Conservation (phyloP, 805 yeast genomes). For the Cyberlindnera maclurae region DNA sequence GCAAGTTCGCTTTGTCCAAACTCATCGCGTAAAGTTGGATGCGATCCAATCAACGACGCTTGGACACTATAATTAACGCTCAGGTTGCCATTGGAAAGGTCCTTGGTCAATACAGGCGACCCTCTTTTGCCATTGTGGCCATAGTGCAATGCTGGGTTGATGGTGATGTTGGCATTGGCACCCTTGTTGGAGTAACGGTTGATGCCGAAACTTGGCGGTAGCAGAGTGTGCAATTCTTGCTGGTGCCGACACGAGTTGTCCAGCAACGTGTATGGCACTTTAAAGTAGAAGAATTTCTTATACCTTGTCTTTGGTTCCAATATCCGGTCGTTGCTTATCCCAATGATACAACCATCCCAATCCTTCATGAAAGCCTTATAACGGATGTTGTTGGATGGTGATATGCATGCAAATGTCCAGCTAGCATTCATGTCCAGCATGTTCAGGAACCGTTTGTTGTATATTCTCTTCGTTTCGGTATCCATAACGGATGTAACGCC, state of each 20-base stretch:
- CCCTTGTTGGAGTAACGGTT: slow-evolving; percentile 26
- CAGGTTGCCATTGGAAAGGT: slow-evolving; percentile 37
- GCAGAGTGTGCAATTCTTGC: slow-evolving; percentile 29
- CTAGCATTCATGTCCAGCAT: slow-evolving; percentile 56
- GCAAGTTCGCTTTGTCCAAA: slow-evolving; percentile 17
- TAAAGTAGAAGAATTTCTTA: slow-evolving; percentile 53
- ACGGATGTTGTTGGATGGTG: slow-evolving; percentile 44
- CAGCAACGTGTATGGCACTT: slow-evolving; percentile 45
- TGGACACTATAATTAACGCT: slow-evolving; percentile 50
- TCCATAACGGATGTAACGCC: slow-evolving; percentile 32
- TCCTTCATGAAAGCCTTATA: slow-evolving; percentile 35
- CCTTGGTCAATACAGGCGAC: slow-evolving; percentile 46
- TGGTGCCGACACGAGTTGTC: slow-evolving; percentile 47
- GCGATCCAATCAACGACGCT: slow-evolving; percentile 47
- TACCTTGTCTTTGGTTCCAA: slow-evolving; percentile 43
- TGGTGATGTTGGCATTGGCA: slow-evolving; percentile 25
- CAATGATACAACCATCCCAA: slow-evolving; percentile 41
- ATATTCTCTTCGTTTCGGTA: slow-evolving; percentile 26
- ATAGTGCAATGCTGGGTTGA: slow-evolving; percentile 33
- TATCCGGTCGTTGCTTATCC: slow-evolving; percentile 42
- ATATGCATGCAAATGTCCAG: slow-evolving; percentile 43
- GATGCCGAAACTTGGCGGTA: slow-evolving; percentile 37
- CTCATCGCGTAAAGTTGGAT: slow-evolving; percentile 15
- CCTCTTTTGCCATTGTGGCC: slow-evolving; percentile 47
- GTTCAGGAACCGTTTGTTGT: slow-evolving; percentile 42